Evolutionary conservation across 495 filamentous ascomycete species (phyloP).

Genomic region (Chlorociboria aeruginascens): DNA sequence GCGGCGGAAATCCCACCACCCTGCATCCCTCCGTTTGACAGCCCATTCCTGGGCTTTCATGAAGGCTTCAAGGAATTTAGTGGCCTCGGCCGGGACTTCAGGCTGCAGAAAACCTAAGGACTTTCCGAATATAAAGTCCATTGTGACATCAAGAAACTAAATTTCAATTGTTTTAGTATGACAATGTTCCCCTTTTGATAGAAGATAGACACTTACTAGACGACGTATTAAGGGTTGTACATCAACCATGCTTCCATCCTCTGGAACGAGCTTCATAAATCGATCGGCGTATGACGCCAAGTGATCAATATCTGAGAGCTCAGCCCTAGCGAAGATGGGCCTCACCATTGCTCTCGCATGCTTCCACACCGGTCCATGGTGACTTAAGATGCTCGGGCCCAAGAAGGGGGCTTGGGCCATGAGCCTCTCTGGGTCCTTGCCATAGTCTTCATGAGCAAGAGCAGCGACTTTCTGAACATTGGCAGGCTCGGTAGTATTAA

Average conservation of each 20-base stretch:
- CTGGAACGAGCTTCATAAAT: too few relatives aligned
- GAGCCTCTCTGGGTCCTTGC: not conserved
- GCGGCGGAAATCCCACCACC: not conserved
- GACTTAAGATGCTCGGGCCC: not conserved
- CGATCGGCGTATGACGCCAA: too few relatives aligned
- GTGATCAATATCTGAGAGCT: not conserved
- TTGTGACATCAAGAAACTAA: not conserved
- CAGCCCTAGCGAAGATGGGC: not conserved
- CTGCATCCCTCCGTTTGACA: not conserved
- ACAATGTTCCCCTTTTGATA: not conserved
- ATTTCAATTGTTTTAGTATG: not conserved
- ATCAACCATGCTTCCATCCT: too few relatives aligned
- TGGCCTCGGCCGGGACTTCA: not conserved
- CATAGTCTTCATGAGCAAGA: not conserved
- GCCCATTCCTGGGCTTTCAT: not conserved
- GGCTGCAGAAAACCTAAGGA: not conserved
- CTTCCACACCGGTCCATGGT: not conserved
- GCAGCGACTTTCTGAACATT: not conserved
- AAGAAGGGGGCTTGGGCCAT: not conserved
- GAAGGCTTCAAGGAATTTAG: not conserved
- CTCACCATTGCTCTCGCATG: not conserved
- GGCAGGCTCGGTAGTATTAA: not conserved
- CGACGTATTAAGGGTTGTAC: too few relatives aligned
- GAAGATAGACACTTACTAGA: not conserved
- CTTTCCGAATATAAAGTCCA: not conserved